phyloP scores from a whole-genome alignment of 345 rosid species.

The Ceriops zippeliana region DNA sequence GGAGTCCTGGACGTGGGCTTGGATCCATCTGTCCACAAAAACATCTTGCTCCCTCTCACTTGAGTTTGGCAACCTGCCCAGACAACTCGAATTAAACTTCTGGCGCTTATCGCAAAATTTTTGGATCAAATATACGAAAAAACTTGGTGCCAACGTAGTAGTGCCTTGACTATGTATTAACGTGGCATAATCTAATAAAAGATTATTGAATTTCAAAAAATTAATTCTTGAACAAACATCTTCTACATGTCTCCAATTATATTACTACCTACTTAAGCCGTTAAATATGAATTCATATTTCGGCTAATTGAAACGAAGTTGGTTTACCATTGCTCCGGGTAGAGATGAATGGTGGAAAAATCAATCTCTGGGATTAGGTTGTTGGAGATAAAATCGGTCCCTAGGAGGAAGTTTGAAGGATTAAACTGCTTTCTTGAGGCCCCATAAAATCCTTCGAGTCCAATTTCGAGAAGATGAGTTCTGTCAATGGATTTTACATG shows the following conservation, averaged over 20 bases:
- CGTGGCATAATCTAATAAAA: too few relatives aligned
- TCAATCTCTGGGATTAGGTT: conserved; percentile 55
- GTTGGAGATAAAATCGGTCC: conserved; percentile 68
- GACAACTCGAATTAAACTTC: neutral
- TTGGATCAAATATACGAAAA: too few relatives aligned
- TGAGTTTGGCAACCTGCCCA: conserved; percentile 46
- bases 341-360: conserved; percentile 68
- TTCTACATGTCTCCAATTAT: too few relatives aligned
- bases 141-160: too few relatives aligned
- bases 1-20: conserved; percentile 46
- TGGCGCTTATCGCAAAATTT: too few relatives aligned
- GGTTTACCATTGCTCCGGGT: conserved; percentile 69
- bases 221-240: too few relatives aligned
- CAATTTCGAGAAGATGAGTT: conserved; percentile 58
- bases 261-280: neutral
- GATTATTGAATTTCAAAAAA: too few relatives aligned
- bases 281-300: neutral
- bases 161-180: too few relatives aligned
- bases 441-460: conserved; percentile 88
- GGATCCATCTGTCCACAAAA: conserved; percentile 54
- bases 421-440: conserved; percentile 48
- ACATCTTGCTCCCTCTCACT: conserved; percentile 34
- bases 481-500: conserved; percentile 62
- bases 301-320: neutral
- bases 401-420: conserved; percentile 27